phyloP scores from a whole-genome alignment of 2,329 filamentous ascomycete genomes.

The Cladosporium sp. region DNA sequence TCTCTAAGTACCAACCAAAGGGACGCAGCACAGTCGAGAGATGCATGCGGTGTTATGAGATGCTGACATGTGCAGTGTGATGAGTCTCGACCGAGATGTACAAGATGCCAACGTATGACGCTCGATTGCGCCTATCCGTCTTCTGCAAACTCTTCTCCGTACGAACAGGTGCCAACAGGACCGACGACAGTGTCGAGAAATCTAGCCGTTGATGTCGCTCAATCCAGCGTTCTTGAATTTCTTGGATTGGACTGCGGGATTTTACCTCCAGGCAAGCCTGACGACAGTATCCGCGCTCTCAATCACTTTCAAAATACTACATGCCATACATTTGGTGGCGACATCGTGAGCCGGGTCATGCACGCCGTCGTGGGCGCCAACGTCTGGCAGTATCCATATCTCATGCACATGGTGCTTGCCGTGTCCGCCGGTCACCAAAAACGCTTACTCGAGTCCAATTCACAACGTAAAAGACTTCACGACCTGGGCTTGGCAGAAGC shows the following conservation, averaged over 20 bases:
- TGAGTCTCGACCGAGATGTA: conserved; percentile 13
- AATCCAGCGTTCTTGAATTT: conserved; percentile 10
- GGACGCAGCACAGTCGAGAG: too few species aligned
- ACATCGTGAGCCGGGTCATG: conserved; percentile 12
- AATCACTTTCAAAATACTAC: conserved; percentile 18
- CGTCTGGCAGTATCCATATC: conserved; percentile 16
- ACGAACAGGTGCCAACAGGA: neutral
- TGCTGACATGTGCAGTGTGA: conserved; percentile 9
- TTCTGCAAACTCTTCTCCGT: neutral
- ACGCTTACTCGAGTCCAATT: neutral
- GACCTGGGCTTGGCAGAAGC: conserved; percentile 10
- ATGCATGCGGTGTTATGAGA: too few species aligned
- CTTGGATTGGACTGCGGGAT: neutral
- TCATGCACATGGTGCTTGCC: conserved; percentile 21
- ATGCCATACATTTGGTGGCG: conserved; percentile 14
- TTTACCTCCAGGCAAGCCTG: neutral
- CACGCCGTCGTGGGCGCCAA: conserved; percentile 12
- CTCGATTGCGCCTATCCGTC: conserved; percentile 12
- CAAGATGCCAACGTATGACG: conserved; percentile 10
- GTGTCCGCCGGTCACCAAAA: conserved; percentile 14
- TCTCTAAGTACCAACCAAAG: too few species aligned
- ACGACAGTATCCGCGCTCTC: conserved; percentile 11
- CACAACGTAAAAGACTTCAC: neutral
- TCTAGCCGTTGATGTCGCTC: conserved; percentile 12
- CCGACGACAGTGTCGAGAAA: conserved; percentile 6